Evolutionary conservation across 352 stramenopile species (phyloP).

Genomic region (Elongisporangium senticosum): DNA sequence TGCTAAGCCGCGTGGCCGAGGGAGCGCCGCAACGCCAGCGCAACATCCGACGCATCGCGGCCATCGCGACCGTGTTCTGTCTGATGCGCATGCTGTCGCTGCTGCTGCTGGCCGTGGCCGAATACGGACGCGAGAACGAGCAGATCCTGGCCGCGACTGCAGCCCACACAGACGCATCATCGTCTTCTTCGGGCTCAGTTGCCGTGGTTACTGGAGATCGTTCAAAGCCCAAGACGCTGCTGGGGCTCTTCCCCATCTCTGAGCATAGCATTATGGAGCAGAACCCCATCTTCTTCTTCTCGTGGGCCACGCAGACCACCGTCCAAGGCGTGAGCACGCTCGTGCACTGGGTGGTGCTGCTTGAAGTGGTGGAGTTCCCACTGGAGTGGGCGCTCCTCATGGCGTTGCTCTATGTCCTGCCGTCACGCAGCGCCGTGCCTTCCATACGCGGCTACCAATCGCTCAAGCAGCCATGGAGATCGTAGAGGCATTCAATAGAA

Average conservation of each 20-base stretch:
- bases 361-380: conserved; percentile 56
- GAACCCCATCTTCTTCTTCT: conserved; percentile 67
- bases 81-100: conserved; percentile 42
- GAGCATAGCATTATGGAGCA: conserved; percentile 41
- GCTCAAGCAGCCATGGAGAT: conserved; percentile 15
- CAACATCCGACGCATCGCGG: conserved; percentile 56
- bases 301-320: conserved; percentile 10
- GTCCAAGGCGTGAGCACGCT: conserved; percentile 11
- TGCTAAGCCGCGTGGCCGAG: conserved; percentile 54
- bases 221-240: conserved; percentile 7
- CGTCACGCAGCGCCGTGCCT: conserved; percentile 38
- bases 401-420: conserved; percentile 50
- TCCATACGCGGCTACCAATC: conserved; percentile 53
- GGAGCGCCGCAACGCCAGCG: conserved; percentile 37
- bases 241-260: conserved; percentile 27
- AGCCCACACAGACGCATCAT: conserved; percentile 14
- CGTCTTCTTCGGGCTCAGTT: background rate
- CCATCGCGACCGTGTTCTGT: conserved; percentile 49
- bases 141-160: background rate
- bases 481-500: background rate
- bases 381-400: conserved; percentile 58
- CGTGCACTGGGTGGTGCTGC: conserved; percentile 51
- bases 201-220: conserved; percentile 3
- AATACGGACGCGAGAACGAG: conserved; percentile 17
- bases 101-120: conserved; percentile 37